Conservation (phyloP, 192 early-diverging fungal species). For the Backusella macrospora region DNA sequence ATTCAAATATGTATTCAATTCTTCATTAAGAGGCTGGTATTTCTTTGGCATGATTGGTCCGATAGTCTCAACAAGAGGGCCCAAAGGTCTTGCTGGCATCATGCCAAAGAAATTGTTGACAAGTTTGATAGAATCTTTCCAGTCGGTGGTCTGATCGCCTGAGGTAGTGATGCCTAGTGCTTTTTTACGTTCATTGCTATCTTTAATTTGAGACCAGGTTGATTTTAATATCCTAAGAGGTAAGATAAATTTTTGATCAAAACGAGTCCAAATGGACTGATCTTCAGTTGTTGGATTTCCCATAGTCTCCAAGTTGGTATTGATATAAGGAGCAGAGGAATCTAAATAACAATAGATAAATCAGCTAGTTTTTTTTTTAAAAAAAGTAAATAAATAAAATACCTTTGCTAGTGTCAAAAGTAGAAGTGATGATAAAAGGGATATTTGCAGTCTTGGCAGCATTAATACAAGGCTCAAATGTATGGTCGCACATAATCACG, state of each 20-base stretch:
- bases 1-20: no score
- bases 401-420: neutral
- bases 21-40: conserved; percentile 25
- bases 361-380: neutral
- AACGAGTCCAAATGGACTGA: no score
- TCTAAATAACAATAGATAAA: neutral
- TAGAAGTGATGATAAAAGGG: conserved; percentile 31
- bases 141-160: no score
- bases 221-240: no score
- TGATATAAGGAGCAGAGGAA: neutral
- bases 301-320: neutral
- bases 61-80: conserved; percentile 29
- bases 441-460: conserved; percentile 14
- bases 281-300: no score
- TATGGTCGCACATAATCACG: neutral
- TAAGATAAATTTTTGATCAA: neutral
- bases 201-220: neutral
- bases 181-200: neutral
- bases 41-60: conserved; percentile 38
- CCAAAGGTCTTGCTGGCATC: no score
- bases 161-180: no score
- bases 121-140: no score
- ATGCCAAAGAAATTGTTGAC: no score
- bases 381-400: no score
- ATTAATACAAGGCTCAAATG: conserved; percentile 13